Evolutionary conservation across 805 yeast species (phyloP), one percentile per base, ranked within the genome.

Genomic region (Kodamaea hsintzibuensis): DNA sequence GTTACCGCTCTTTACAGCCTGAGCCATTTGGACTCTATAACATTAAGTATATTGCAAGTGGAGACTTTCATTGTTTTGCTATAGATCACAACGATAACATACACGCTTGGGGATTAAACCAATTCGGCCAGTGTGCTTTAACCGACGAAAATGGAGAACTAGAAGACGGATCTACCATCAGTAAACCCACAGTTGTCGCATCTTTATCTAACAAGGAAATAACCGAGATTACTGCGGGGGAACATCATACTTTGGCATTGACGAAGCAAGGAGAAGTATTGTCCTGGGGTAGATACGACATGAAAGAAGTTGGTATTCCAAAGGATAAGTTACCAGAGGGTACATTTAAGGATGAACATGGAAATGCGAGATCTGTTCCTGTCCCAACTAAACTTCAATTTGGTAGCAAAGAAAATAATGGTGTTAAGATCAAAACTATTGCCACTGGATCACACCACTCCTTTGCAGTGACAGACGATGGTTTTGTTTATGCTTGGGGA

Each of bases 31-130:
- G 96, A 0, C 78, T 95, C 56, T 86, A 83, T 62, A 84, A 89
- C 60, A 82, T 93, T 60, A 87, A 82, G 61, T 85, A 80, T 64
- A 84, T 95, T 61, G 93, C 96, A 3, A 84, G 93, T 56, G 99
- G 99, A 49, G 98, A 93, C 65, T 95, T 87, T 71, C 98, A 92
- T 67, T 88, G 96, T 60, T 95, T 95, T 77, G 99, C 99, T 4
- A 81, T 95, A 57, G 88, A 88, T 56, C 74, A 78, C 12, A 82
- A 83, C 38, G 90, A 88, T 42, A 79, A 79, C 37, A 91, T 95
- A 0, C 80, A 81, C 58, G 80, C 95, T 8, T 95, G 99, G 99
- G 99, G 99, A 7, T 79, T 95, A 64, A 95, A 95, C 68, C 98
- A 95, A 71, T 95, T 83, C 66, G 98, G 98, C 18, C 99, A 95